Evolutionary conservation across 2,329 filamentous ascomycete species (phyloP).

Genomic region (Calonectria crousiana): DNA sequence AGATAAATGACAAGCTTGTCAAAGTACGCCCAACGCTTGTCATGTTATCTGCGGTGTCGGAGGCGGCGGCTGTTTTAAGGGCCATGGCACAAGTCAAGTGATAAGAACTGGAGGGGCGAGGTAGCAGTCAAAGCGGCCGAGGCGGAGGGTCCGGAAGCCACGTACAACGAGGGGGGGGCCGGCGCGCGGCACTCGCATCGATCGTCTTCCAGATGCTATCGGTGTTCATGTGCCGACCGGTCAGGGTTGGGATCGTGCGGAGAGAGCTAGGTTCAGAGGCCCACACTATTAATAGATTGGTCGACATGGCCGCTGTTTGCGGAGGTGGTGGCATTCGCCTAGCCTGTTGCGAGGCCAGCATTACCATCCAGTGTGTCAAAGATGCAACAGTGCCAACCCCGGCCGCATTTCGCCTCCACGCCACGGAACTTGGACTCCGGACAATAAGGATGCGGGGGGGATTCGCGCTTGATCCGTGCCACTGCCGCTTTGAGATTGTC

Average conservation of each 20-base stretch:
- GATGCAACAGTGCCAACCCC: background rate
- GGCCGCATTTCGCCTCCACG: background rate
- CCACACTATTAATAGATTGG: slow-evolving; percentile 4
- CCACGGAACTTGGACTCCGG: slow-evolving; percentile 2
- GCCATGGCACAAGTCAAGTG: slow-evolving; percentile 1
- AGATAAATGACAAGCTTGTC: background rate
- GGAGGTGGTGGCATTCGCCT: background rate
- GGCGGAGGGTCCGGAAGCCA: slow-evolving; percentile 1
- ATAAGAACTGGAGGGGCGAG: slow-evolving; percentile 12
- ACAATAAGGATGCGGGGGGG: background rate
- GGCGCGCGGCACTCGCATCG: background rate
- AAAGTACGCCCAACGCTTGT: background rate
- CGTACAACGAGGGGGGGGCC: background rate
- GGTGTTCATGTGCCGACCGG: slow-evolving; percentile 8
- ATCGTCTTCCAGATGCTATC: background rate
- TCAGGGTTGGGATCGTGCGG: background rate
- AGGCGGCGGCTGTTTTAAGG: background rate
- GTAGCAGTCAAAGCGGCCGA: background rate
- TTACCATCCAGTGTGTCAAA: background rate
- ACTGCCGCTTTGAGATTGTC: background rate
- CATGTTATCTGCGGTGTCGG: slow-evolving; percentile 7
- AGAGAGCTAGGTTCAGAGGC: slow-evolving; percentile 1
- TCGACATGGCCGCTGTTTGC: background rate
- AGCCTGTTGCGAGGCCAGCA: background rate
- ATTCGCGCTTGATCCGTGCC: background rate